Evolutionary conservation across 208 protist genomes (phyloP).

Genomic region (Leishmania amazonensis): DNA sequence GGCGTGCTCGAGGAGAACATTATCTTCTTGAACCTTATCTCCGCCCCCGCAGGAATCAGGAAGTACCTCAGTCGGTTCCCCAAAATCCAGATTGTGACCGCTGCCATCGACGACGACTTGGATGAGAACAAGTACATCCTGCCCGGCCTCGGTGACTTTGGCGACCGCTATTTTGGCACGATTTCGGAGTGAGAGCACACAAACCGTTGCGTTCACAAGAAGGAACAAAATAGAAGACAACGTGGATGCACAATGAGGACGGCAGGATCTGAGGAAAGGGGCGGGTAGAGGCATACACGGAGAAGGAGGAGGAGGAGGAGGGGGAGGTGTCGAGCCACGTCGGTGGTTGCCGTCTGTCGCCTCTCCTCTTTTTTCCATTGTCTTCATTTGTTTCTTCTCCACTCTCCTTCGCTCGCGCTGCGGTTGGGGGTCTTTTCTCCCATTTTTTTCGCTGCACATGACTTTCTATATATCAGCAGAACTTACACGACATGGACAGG

Average conservation of each 20-base stretch:
- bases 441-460: not conserved
- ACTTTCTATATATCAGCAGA: not conserved
- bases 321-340: too few species aligned
- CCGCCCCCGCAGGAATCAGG: conserved; percentile 88
- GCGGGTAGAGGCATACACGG: not conserved
- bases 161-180: conserved; percentile 97
- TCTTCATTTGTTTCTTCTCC: not conserved
- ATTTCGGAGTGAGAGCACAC: conserved; percentile 34
- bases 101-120: conserved; percentile 92
- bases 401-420: not conserved
- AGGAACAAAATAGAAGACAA: not conserved
- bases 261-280: not conserved
- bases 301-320: not conserved
- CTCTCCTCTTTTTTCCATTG: not conserved
- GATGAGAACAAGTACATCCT: conserved; percentile 95
- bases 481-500: not conserved
- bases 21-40: conserved; percentile 96
- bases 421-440: not conserved
- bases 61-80: conserved; percentile 69
- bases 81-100: conserved; percentile 91
- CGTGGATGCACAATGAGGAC: not conserved
- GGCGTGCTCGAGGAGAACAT: conserved; percentile 95
- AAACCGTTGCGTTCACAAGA: not conserved
- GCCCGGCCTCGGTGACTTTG: conserved; percentile 97
- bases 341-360: not conserved